Base-by-base conservation (phyloP, 176 grass and related monocot genomes). In the Thinopyrum elongatum region DNA sequence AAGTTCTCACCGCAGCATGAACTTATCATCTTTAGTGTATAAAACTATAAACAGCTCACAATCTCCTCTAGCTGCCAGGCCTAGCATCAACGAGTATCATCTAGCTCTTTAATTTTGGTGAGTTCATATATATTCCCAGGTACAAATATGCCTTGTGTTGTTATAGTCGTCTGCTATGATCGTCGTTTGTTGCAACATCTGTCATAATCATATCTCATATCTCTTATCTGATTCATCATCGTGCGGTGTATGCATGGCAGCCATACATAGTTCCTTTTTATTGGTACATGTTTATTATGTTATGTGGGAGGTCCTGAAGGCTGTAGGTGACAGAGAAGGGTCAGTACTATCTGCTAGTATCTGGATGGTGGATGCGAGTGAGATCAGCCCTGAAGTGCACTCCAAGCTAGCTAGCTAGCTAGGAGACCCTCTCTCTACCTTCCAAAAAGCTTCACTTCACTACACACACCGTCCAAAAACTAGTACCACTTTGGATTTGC, bases 371-470 rank as follows among this genome's bases (percentile, higher is more conserved):
- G 90, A 86, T 62, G 79, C 44, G 86, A 83, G 81, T 77, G 85
- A 88, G 69, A 83, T 39, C 41, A 91, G 55, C 76, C 66, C 77
- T 97, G 92, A 94, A 94, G 95, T 97, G 92, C 92, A 97, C 95
- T 97, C 92, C 94, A 97, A 97, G 95, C 72, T 75, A 75, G 53
- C 94, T 74, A 74, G 49, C 93, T 95, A 97, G 95, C 71, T 51
- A 75, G 44, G 72, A 75, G 72, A 11, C 44, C 42, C 0, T 2
- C 70, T 92, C 85, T 82, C 88, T 86, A 89, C 86, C 86, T 81
- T 90, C 88, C 90, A 72, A 81, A 86, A 92, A 87, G 84, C 33
- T 65, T 47, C 44, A 46, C 82, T 71, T 47, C 44, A 47, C 44
- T 47, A 47, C 44, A 25, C 67, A 49, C 34, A 82, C 76, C 44